Percentiles rank a stretch among this genome's conserved stretches.
Evolutionary conservation across 441 rosid species (phyloP).

Genomic region (Breynia disticha): DNA sequence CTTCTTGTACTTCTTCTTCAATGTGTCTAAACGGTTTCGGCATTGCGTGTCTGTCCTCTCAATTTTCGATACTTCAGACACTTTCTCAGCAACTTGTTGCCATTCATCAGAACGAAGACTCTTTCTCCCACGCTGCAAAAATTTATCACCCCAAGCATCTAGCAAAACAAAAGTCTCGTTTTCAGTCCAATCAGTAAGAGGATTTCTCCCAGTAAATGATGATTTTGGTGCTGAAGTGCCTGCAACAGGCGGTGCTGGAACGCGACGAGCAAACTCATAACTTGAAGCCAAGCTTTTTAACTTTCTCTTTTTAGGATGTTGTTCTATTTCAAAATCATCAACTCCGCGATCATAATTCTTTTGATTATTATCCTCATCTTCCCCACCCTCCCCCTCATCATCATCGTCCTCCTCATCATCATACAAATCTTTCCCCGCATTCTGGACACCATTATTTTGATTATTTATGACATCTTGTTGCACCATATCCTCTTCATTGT

Average conservation of each 20-base stretch:
- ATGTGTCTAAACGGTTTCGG: constrained; percentile 64
- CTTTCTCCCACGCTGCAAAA: constrained; percentile 71
- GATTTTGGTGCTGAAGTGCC: constrained; percentile 26
- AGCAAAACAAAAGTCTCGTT: constrained; percentile 69
- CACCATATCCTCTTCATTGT: constrained; percentile 32
- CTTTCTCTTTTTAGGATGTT: constrained; percentile 67
- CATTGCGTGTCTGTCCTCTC: constrained; percentile 79
- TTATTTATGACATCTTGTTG: constrained; percentile 30
- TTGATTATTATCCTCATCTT: constrained; percentile 24
- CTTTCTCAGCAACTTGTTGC: constrained; percentile 96
- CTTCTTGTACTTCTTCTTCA: constrained; percentile 90
- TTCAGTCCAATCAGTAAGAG: constrained; percentile 77
- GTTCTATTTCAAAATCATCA: constrained; percentile 27
- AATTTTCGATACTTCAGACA: constrained; percentile 56
- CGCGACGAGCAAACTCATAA: constrained; percentile 73
- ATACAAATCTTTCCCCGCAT: constrained; percentile 26
- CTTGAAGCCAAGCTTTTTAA: constrained; percentile 58
- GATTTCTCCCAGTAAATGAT: constrained; percentile 53
- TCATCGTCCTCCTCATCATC: constrained; percentile 28
- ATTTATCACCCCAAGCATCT: constrained; percentile 87
- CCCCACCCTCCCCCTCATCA: constrained; percentile 25
- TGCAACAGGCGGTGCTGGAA: constrained; percentile 27
- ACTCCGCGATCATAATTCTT: constrained; percentile 16
- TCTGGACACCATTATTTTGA: constrained; percentile 27
- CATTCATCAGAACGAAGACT: constrained; percentile 88